Evolutionary conservation across 768 basidiomycete genomes (phyloP).

Genomic region (Leccinum olivaceopallidum): DNA sequence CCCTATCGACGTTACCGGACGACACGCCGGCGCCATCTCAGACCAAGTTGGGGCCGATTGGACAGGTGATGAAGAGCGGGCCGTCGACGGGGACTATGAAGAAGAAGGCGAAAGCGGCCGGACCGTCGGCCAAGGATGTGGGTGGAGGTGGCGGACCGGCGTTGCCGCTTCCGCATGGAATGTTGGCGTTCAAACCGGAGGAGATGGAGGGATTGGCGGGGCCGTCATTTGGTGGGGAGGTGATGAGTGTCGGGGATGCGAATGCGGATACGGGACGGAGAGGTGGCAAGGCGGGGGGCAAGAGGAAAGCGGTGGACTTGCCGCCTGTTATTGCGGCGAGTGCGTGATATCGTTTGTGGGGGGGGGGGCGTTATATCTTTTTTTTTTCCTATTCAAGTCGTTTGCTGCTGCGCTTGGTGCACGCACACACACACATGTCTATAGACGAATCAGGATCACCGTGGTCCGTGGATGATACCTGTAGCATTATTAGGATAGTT

Average conservation of each 20-base stretch:
- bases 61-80: slow-evolving; percentile 64
- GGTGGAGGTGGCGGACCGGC: slow-evolving; percentile 16
- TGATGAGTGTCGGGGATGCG: neutral
- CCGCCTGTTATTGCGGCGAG: slow-evolving; percentile 39
- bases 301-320: slow-evolving; percentile 32
- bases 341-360: slow-evolving; percentile 18
- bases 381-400: neutral
- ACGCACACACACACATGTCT: slow-evolving; percentile 3
- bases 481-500: slow-evolving; percentile 35
- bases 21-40: slow-evolving; percentile 59
- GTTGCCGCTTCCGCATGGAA: slow-evolving; percentile 20
- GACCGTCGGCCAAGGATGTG: slow-evolving; percentile 25
- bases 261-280: slow-evolving; percentile 13
- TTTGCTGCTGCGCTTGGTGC: neutral
- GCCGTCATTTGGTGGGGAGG: slow-evolving; percentile 16
- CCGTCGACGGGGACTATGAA: slow-evolving; percentile 50
- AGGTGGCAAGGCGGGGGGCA: slow-evolving; percentile 13
- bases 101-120: slow-evolving; percentile 50
- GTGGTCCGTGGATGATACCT: slow-evolving; percentile 33
- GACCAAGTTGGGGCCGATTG: slow-evolving; percentile 76
- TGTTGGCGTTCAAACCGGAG: slow-evolving; percentile 22
- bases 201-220: slow-evolving; percentile 21
- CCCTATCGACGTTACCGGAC: slow-evolving; percentile 53
- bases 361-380: neutral
- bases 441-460: slow-evolving; percentile 17